Evolutionary conservation across 164 flowering plant species (phyloP), one percentile per base, ranked within the genome.

Genomic region (Litsea cubeba): DNA sequence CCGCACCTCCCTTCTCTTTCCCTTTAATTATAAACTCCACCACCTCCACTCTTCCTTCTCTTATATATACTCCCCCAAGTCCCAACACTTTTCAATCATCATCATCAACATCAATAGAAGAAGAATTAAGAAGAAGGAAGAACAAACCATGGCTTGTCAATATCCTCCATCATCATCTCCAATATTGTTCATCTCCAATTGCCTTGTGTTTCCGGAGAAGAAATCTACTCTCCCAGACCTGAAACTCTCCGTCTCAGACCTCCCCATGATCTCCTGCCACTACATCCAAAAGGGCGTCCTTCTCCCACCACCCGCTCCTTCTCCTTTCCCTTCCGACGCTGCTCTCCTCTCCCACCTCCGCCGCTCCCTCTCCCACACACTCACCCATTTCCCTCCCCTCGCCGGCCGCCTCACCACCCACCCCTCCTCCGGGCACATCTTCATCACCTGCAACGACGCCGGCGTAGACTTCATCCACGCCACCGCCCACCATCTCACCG

Each of bases 241-340:
- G 11, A 88, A 81, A 70, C 92, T 91, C 75, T 88, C 96, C 0
- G 92, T 88, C 69, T 89, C 93, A 3, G 98, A 94, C 72, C 87
- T 94, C n/a, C 92, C 95, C 20, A 92, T 92, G 98, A 93, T 94
- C 69, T 90, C 98, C 0, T 89, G 96, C 68, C 95, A 92, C 3
- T 92, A 94, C 85, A 94, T 92, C 28, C 97, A 94, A 77, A 91
- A 92, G 77, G 98, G 98, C 0, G 82, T 88, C 15, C 77, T 94
- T 2, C 82, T 88, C 72, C 46, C 91, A 2, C 54, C 5, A 30
- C 35, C 57, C 80, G 11, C 6, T 30, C 35, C 51, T 14, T 90
- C 94, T 0, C 83, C 87, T 20, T 77, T 75, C 72, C 50, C 82
- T 66, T 30, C 83, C 54, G 72, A 76, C 71, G 67, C 11, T 3